These are phyloP conservation scores for Lactarius vividus DNA, from an alignment of 768 basidiomycete species.

Conservation along the genomic window DNA sequence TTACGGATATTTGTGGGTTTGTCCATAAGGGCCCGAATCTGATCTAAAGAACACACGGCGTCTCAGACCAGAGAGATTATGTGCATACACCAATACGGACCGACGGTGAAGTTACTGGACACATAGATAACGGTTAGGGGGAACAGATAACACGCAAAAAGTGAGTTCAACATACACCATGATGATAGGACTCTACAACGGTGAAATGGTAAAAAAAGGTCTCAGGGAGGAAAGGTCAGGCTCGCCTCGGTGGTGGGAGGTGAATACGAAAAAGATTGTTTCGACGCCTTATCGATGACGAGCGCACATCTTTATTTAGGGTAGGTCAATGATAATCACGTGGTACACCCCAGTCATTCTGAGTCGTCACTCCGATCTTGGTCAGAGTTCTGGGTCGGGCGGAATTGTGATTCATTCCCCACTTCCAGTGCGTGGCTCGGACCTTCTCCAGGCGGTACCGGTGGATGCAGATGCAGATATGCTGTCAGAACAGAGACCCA, in stretches of 20 bases:
- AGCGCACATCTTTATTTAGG: conserved; percentile 10
- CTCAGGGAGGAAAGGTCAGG: neutral
- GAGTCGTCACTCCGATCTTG: too few species aligned
- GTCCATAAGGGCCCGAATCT: conserved; percentile 89
- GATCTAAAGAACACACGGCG: conserved; percentile 49
- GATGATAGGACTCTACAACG: conserved; percentile 50
- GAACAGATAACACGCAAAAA: conserved; percentile 6
- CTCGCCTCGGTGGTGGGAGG: conserved; percentile 23
- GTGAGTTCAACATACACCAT: conserved; percentile 70
- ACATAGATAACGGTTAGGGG: neutral
- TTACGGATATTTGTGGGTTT: conserved; percentile 88
- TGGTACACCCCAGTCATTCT: neutral
- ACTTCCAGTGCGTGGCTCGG: too few species aligned
- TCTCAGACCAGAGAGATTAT: conserved; percentile 33
- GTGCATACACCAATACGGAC: conserved; percentile 14
- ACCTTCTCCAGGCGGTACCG: too few species aligned
- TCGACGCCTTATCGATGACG: conserved; percentile 44
- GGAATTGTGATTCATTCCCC: too few species aligned
- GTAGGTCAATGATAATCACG: conserved; percentile 11
- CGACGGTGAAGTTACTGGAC: conserved; percentile 29
- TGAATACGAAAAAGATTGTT: conserved; percentile 15
- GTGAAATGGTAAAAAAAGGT: conserved; percentile 28
- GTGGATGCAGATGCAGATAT: too few species aligned
- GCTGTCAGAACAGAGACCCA: too few species aligned
- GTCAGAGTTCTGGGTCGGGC: too few species aligned